A percentile compares a stretch with the other conserved stretches of the same genome.
Evolutionary conservation across 1,284 basidiomycete genomes (phyloP).

Genomic region (Sanguinoderma infundibulare): DNA sequence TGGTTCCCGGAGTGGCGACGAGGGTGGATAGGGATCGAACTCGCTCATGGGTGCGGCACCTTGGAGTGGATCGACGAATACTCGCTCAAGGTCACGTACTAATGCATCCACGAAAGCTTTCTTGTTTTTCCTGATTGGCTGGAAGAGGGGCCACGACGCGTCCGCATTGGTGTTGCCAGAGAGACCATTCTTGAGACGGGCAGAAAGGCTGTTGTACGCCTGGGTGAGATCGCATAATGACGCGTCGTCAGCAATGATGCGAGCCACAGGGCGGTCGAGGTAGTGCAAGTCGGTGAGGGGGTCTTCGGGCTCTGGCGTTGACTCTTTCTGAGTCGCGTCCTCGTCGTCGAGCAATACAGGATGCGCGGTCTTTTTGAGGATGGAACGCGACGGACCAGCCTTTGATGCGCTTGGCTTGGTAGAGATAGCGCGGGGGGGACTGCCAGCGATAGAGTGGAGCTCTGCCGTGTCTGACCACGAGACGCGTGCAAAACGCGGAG

Average conservation of each 20-base stretch:
- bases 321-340: slow-evolving; percentile 49
- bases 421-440: slow-evolving; percentile 34
- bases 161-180: slow-evolving; percentile 53
- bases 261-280: slow-evolving; percentile 61
- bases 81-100: slow-evolving; percentile 65
- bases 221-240: slow-evolving; percentile 64
- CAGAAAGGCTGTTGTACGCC: slow-evolving; percentile 70
- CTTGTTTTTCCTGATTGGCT: slow-evolving; percentile 60
- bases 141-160: slow-evolving; percentile 70
- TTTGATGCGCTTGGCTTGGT: slow-evolving; percentile 40
- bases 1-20: slow-evolving; percentile 31
- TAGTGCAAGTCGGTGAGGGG: slow-evolving; percentile 67
- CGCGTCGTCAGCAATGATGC: slow-evolving; percentile 53
- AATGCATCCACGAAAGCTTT: slow-evolving; percentile 56
- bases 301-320: slow-evolving; percentile 72
- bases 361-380: slow-evolving; percentile 57
- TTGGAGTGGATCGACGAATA: slow-evolving; percentile 58
- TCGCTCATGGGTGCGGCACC: slow-evolving; percentile 22
- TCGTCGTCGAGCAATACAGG: slow-evolving; percentile 43
- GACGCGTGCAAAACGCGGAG: slow-evolving; percentile 46
- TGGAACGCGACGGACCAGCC: slow-evolving; percentile 57
- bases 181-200: slow-evolving; percentile 60
- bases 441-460: slow-evolving; percentile 51
- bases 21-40: slow-evolving; percentile 18
- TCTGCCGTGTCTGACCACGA: slow-evolving; percentile 63